These are phyloP conservation scores for Solanum sparsipilum DNA, from an alignment of 257 asterid species.

Conservation along the genomic window DNA sequence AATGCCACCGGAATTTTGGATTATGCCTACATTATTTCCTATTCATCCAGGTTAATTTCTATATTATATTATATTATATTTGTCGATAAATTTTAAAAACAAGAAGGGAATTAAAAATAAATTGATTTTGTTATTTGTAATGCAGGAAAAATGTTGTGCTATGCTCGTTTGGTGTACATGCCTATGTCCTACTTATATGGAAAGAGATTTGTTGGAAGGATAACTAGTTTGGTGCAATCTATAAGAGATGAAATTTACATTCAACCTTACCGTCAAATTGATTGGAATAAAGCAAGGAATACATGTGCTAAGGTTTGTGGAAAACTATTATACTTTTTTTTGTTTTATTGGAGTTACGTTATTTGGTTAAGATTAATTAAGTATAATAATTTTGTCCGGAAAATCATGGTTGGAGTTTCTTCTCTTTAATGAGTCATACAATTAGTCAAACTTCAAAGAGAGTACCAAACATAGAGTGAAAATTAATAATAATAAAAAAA, in stretches of 20 bases:
- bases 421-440: not conserved
- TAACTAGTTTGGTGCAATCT: slow-evolving; percentile 6
- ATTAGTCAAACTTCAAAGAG: too few species aligned
- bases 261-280: slow-evolving; percentile 22
- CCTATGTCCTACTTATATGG: slow-evolving; percentile 65
- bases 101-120: not conserved
- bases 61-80: not conserved
- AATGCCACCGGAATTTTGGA: slow-evolving; percentile 81
- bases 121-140: not conserved
- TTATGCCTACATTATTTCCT: slow-evolving; percentile 66
- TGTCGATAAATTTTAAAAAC: not conserved
- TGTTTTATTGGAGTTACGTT: too few species aligned
- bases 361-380: not conserved
- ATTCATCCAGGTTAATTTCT: slow-evolving; percentile 53
- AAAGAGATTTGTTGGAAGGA: slow-evolving; percentile 40
- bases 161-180: slow-evolving; percentile 40
- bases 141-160: slow-evolving; percentile 41
- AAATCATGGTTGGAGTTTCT: not conserved
- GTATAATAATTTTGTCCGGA: not conserved
- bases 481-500: too few species aligned
- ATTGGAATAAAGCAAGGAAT: slow-evolving; percentile 41
- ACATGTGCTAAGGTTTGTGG: slow-evolving; percentile 36
- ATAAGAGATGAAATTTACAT: slow-evolving; percentile 28
- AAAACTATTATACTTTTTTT: not conserved
- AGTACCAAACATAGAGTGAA: too few species aligned